Evolutionary conservation across 2,329 filamentous ascomycete genomes (phyloP).

Genomic region (Thelonectria olida): DNA sequence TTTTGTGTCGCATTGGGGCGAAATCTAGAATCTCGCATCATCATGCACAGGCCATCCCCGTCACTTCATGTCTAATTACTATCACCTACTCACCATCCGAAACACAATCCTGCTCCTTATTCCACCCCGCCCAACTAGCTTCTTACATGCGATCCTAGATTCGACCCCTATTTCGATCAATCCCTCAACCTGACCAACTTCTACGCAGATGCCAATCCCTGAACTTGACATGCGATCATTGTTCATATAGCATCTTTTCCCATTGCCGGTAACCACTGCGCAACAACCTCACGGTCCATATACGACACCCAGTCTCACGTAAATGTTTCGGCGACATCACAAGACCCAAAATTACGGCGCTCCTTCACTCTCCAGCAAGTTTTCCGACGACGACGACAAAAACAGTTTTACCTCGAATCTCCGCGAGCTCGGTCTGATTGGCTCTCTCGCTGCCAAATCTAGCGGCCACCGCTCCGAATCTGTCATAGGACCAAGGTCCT

Average conservation of each 20-base stretch:
- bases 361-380: constrained; percentile 28
- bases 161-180: constrained; percentile 11
- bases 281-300: constrained; percentile 16
- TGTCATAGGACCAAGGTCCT: constrained; percentile 37
- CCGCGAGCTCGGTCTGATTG: constrained; percentile 42
- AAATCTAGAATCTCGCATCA: constrained; percentile 29
- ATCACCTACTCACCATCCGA: constrained; percentile 17
- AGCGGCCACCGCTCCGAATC: constrained; percentile 39
- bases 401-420: constrained; percentile 38
- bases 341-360: constrained; percentile 42
- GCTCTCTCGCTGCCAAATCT: constrained; percentile 34
- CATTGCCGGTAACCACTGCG: background rate
- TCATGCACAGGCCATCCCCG: constrained; percentile 33
- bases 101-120: constrained; percentile 22
- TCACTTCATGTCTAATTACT: constrained; percentile 29
- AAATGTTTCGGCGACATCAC: constrained; percentile 51
- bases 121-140: constrained; percentile 13
- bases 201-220: constrained; percentile 11
- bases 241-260: constrained; percentile 10
- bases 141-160: constrained; percentile 19
- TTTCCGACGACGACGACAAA: constrained; percentile 33
- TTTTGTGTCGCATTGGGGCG: constrained; percentile 5
- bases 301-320: constrained; percentile 35
- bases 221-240: constrained; percentile 13
- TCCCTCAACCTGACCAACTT: background rate